These are phyloP conservation scores for Nicotiana noctiflora DNA, from an alignment of 257 asterid genomes.

Conservation along the genomic window DNA sequence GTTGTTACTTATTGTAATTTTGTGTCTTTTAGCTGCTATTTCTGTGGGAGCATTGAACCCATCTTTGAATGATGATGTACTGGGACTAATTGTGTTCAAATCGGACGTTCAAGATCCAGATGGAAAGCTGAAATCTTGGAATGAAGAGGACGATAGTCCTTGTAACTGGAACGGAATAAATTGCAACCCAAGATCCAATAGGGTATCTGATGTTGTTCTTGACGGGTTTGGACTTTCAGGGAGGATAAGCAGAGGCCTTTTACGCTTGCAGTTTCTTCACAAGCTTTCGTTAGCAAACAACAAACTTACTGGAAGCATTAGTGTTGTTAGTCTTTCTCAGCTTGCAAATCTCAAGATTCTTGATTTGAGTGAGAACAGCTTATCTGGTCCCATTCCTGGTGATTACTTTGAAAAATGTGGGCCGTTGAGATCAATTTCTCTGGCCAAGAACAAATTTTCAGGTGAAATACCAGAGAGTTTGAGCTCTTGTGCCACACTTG, in stretches of 20 bases:
- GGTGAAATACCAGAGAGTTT: conserved; percentile 76
- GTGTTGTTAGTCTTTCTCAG: conserved; percentile 53
- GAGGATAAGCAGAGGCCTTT: conserved; percentile 77
- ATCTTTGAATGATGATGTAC: conserved; percentile 78
- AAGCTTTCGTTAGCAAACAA: conserved; percentile 67
- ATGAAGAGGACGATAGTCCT: conserved; percentile 82
- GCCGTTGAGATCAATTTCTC: conserved; percentile 58
- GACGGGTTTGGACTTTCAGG: conserved; percentile 85
- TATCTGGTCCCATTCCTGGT: conserved; percentile 48
- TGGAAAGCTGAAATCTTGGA: conserved; percentile 73
- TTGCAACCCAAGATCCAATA: conserved; percentile 87
- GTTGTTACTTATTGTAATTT: conserved; percentile 21
- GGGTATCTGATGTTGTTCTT: conserved; percentile 84
- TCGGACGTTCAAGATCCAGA: conserved; percentile 77
- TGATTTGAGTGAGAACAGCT: conserved; percentile 71
- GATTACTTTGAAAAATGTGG: conserved; percentile 87
- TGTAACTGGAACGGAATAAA: conserved; percentile 79
- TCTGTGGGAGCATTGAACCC: conserved; percentile 45
- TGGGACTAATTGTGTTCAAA: conserved; percentile 87
- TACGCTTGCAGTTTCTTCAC: conserved; percentile 63
- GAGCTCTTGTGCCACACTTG: conserved; percentile 64
- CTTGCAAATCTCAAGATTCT: conserved; percentile 56
- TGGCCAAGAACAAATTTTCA: conserved; percentile 58
- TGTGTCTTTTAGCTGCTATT: conserved; percentile 31
- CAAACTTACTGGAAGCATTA: conserved; percentile 68